Evolutionary conservation across 345 rosid genomes (phyloP), one percentile per base, ranked within the genome.

Genomic region (Linum trigynum): DNA sequence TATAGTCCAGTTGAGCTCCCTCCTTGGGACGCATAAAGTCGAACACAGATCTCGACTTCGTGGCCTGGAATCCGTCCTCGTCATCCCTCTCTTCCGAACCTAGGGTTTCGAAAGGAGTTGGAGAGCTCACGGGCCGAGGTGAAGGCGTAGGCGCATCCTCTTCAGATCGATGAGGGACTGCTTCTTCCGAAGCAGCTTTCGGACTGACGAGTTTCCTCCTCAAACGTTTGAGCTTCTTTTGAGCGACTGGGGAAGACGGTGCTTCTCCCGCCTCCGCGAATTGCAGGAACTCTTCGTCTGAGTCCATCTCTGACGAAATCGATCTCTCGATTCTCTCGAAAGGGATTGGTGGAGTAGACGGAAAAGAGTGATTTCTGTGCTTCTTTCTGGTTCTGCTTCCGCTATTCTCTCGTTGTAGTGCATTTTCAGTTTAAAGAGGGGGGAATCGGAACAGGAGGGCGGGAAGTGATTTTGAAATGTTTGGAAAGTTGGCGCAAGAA

Each of bases 171-270:
- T 9, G 41, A 3, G 42, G 59, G 8, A 8, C 36, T 14, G 55
- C n/a, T 59, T 59, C 16, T 50, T 5, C 14, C 57, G 39, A 11
- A n/a, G n/a, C n/a, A 40, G 5, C 43, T 59, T 53, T n/a, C 23
- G 17, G 0, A 35, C 50, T n/a, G 7, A 69, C 68, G 10, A 82
- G 75, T 59, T n/a, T n/a, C n/a, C 73, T 85, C 78, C 80, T 90
- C 67, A 92, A 73, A 76, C 94, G 90, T 69, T 88, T 81, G 38
- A 92, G 84, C 83, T 75, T 83, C 56, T 85, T 77, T 38, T 63
- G 79, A 2, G 76, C 75, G 64, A 74, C 64, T 0, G 83, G 83
- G 62, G 83, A 75, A 45, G 83, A 72, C 41, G 78, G 66, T 5
- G 61, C 35, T 40, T 68, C 59, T n/a, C 80, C 84, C 12, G 79